These are phyloP conservation scores for Botrytis deweyae DNA, from an alignment of 2,329 filamentous ascomycete species.

Conservation along the genomic window DNA sequence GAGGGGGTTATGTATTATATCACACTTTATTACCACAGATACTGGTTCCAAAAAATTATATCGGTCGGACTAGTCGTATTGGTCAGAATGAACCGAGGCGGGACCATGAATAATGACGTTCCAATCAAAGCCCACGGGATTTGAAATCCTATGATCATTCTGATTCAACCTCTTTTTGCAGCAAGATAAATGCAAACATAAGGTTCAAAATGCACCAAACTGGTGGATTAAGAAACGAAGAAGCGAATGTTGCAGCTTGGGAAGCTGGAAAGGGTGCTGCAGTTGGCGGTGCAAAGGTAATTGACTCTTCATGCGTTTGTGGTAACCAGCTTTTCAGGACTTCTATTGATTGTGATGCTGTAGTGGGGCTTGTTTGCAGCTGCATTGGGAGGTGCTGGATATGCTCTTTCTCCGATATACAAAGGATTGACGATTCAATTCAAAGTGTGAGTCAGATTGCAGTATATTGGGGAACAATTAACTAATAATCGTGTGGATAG, in stretches of 20 bases:
- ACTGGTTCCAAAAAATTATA: conserved; percentile 14
- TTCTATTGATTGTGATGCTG: conserved; percentile 19
- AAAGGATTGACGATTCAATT: conserved; percentile 71
- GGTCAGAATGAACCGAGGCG: conserved; percentile 22
- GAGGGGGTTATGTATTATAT: background rate
- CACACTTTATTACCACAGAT: background rate
- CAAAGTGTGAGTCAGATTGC: conserved; percentile 61
- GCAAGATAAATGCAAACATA: conserved; percentile 22
- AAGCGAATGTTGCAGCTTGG: conserved; percentile 69
- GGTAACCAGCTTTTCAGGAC: background rate
- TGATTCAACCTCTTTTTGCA: conserved; percentile 15
- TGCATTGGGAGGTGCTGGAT: conserved; percentile 61
- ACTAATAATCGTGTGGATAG: conserved; percentile 44
- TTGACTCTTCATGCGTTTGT: conserved; percentile 22
- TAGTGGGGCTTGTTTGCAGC: conserved; percentile 69
- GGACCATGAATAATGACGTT: conserved; percentile 15
- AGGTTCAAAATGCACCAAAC: conserved; percentile 47
- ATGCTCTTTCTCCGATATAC: conserved; percentile 68
- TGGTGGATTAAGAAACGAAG: conserved; percentile 61
- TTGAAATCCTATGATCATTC: conserved; percentile 1
- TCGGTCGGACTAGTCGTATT: conserved; percentile 11
- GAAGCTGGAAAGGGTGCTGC: conserved; percentile 67
- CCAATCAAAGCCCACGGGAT: conserved; percentile 16
- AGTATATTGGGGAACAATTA: background rate
- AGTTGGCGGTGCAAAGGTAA: conserved; percentile 63